These are phyloP conservation scores for Carex littledalei DNA, from an alignment of 176 grass and related monocot species.

Conservation along the genomic window DNA sequence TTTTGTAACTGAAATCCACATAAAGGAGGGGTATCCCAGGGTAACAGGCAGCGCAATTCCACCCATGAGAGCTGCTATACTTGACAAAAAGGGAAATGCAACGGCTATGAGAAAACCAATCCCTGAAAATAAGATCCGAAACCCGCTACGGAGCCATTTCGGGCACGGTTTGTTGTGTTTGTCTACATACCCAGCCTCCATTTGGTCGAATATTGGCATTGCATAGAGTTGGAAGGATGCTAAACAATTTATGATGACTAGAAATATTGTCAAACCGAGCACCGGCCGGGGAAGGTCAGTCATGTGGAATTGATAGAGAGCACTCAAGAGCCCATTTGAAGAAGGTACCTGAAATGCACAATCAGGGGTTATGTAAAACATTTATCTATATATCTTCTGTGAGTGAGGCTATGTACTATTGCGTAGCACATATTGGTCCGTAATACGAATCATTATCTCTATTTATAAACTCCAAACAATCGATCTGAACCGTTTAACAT, in stretches of 20 bases:
- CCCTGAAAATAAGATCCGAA: conserved; percentile 51
- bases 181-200: conserved; percentile 74
- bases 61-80: conserved; percentile 59
- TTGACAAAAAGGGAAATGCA: conserved; percentile 75
- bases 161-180: conserved; percentile 79
- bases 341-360: conserved; percentile 48
- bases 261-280: conserved; percentile 49
- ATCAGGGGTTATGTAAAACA: not conserved
- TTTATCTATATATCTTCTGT: not conserved
- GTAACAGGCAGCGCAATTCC: conserved; percentile 79
- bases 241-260: conserved; percentile 89
- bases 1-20: conserved; percentile 88
- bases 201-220: conserved; percentile 84
- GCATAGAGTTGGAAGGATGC: conserved; percentile 82
- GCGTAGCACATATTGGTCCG: too few species aligned
- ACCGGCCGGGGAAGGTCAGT: conserved; percentile 47
- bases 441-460: too few species aligned
- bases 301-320: conserved; percentile 65
- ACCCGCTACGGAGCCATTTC: conserved; percentile 48
- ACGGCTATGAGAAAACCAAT: conserved; percentile 52
- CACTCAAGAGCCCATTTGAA: conserved; percentile 48
- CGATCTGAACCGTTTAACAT: too few species aligned
- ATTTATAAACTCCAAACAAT: too few species aligned
- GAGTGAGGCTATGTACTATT: too few species aligned
- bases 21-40: conserved; percentile 87